A percentile compares a stretch with the other conserved stretches of the same genome.
These are phyloP conservation scores for Claviceps fusiformis DNA, from an alignment of 2,329 filamentous ascomycete species.

Conservation along the genomic window DNA sequence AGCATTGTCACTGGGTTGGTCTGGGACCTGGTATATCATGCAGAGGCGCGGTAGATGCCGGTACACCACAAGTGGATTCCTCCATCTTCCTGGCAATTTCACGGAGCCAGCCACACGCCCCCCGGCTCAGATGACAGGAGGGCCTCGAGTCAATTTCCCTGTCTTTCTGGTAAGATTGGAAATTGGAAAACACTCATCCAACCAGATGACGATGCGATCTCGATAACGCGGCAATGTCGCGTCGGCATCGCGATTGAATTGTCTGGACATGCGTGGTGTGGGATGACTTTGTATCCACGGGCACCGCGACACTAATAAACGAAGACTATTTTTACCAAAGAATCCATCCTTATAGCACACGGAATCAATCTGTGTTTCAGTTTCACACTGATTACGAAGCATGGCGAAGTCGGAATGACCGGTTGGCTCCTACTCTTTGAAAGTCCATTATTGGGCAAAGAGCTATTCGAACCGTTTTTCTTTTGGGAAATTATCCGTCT, in stretches of 20 bases:
- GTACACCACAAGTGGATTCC: background rate
- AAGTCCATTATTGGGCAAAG: background rate
- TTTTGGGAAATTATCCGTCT: background rate
- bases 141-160: background rate
- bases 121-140: background rate
- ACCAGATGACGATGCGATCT: background rate
- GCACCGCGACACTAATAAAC: background rate
- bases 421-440: background rate
- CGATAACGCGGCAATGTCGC: background rate
- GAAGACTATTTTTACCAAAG: background rate
- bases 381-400: background rate
- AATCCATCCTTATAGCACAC: background rate
- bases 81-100: conserved; percentile 1
- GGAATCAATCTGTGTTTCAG: background rate
- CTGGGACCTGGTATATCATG: background rate
- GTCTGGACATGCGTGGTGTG: background rate
- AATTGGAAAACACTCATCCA: background rate
- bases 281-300: background rate
- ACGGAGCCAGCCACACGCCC: background rate
- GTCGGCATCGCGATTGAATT: background rate
- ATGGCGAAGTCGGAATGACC: background rate
- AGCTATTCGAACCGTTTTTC: background rate
- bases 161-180: background rate
- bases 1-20: background rate
- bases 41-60: background rate